Evolutionary conservation across 169 alveolate species (phyloP).

Genomic region (Eimeria necatrix): DNA sequence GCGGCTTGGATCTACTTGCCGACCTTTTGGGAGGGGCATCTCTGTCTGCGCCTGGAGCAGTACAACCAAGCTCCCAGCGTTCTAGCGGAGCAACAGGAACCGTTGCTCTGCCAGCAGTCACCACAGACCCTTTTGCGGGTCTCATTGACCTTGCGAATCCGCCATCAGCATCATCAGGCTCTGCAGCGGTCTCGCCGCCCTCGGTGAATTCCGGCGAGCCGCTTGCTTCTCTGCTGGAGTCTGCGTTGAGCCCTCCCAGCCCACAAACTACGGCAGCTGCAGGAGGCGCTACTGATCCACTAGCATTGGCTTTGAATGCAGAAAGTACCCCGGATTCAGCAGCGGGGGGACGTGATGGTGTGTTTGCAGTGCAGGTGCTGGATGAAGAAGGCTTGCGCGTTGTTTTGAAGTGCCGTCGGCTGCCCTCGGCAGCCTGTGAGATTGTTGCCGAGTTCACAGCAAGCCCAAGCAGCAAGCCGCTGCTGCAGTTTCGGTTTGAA

Average conservation of each 20-base stretch:
- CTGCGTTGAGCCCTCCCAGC: neutral
- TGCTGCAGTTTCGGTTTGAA: constrained; percentile 47
- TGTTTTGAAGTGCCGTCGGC: neutral
- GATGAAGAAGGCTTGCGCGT: neutral
- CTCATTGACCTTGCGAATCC: neutral
- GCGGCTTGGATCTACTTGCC: constrained; percentile 41
- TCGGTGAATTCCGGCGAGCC: neutral
- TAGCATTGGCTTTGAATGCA: constrained; percentile 19
- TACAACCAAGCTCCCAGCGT: neutral
- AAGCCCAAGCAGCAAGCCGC: constrained; percentile 1
- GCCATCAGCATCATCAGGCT: neutral
- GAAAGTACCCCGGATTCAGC: neutral
- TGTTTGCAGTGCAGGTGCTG: neutral
- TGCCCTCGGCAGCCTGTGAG: neutral
- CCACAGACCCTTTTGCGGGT: constrained; percentile 22
- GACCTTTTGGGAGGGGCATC: constrained; percentile 54
- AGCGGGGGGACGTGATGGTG: neutral
- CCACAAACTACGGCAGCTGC: neutral
- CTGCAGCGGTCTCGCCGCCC: neutral
- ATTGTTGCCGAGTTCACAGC: constrained; percentile 60
- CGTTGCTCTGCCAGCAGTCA: neutral
- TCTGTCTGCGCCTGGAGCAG: constrained; percentile 9
- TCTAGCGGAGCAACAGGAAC: neutral
- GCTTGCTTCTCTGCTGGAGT: neutral
- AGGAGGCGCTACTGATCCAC: constrained; percentile 6